Evolutionary conservation across 148 eudicot species (phyloP).

Genomic region (Chenopodium suecicum): DNA sequence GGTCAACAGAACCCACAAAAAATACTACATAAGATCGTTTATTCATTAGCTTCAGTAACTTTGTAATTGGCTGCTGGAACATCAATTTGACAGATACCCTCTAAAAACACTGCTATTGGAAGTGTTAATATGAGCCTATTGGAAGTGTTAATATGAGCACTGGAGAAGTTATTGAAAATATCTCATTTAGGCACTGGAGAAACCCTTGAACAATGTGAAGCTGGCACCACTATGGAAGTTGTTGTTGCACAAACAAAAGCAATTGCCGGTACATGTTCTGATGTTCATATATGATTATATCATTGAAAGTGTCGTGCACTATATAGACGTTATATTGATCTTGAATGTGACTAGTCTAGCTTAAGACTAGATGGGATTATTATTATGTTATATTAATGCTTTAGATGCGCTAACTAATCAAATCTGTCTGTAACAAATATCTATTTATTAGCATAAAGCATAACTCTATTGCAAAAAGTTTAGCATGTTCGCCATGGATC

Average conservation of each 20-base stretch:
- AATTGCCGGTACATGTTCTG: conserved; percentile 58
- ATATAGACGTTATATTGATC: not conserved
- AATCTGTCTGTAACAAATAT: not conserved
- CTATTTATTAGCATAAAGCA: not conserved
- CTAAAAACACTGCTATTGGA: conserved; percentile 27
- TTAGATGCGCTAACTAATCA: not conserved
- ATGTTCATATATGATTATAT: not conserved
- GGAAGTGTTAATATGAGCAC: not conserved
- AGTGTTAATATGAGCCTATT: conserved; percentile 24
- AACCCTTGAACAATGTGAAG: conserved; percentile 89
- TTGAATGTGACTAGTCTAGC: not conserved
- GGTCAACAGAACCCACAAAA: not conserved
- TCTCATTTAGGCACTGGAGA: conserved; percentile 39
- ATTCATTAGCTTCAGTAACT: not conserved
- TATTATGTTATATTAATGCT: not conserved
- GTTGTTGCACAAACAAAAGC: conserved; percentile 93
- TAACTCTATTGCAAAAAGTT: not conserved
- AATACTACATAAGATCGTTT: not conserved
- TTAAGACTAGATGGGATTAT: not conserved
- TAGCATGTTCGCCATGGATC: not conserved
- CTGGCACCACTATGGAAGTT: conserved; percentile 81
- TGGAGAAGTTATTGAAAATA: conserved; percentile 30
- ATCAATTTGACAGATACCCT: conserved; percentile 31
- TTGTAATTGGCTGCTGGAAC: not conserved
- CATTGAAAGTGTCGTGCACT: not conserved